Evolutionary conservation across 306 rosid species (phyloP), one percentile per base, ranked within the genome.

Genomic region (Rosa chinensis): DNA sequence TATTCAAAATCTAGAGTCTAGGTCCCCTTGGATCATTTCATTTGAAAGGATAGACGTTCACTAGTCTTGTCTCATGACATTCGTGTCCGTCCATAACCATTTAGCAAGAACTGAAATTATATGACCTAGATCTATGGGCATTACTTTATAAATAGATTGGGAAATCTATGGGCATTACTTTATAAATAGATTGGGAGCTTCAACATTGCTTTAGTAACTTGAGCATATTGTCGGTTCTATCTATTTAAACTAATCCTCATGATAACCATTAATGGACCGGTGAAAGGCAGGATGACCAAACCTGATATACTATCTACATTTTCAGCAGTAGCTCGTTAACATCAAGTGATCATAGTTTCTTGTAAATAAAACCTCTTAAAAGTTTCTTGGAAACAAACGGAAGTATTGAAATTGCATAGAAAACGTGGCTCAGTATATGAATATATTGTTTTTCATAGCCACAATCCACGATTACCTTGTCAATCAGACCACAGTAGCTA

Each of bases 401-500:
- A 76, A 5, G 47, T 23, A 77, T 62, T 62, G 10, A 50, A 76
- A 72, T 59, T 68, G 73, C 55, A 40, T 39, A 45, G 74, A 75
- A 6, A 8, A 49, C 66, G 78, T 44, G 25, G 43, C 5, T 79
- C 71, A 48, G 25, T 64, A 72, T 8, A 77, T 48, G 49, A 47
- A 44, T 42, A 23, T 58, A 21, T 74, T 40, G 35, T 32, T 32
- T 32, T 32, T 25, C 70, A 58, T 64, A 81, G 63, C 59, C 49
- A 79, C 50, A 72, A 83, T 48, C 48, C 5, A 55, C 12, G n/a
- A 49, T 74, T 92, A 95, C 99, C 98, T 92, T 95, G 82, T 95
- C 97, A 80, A 95, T 89, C 72, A 95, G 85, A 80, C 99, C 99
- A 80, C 93, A 91, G 83, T 90, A 95, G 89, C 96, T 95, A 16